Conservation (phyloP, 345 rosid species). For the Excoecaria cochinchinensis region DNA sequence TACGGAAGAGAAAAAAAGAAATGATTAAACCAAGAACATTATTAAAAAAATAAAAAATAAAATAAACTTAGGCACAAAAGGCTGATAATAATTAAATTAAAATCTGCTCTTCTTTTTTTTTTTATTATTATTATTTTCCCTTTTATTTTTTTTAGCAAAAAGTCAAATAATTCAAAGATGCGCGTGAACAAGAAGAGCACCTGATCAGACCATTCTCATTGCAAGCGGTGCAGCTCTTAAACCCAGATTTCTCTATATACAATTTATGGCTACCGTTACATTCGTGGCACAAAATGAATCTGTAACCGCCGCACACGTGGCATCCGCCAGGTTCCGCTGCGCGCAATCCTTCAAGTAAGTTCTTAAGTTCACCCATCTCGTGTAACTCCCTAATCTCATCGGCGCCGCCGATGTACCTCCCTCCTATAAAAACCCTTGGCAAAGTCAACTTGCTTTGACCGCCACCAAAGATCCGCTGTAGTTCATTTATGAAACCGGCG, state of each 20-base stretch:
- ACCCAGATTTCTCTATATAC: slow-evolving; percentile 58
- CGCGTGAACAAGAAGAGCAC: slow-evolving; percentile 69
- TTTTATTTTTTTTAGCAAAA: neutral
- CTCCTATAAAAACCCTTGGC: slow-evolving; percentile 82
- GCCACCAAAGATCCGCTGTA: slow-evolving; percentile 43
- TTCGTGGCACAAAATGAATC: slow-evolving; percentile 58
- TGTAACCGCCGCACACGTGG: slow-evolving; percentile 58
- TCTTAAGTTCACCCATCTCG: slow-evolving; percentile 89
- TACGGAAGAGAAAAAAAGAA: no score
- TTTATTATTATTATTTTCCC: no score
- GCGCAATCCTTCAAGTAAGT: slow-evolving; percentile 58
- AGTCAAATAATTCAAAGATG: neutral
- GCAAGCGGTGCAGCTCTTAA: slow-evolving; percentile 61
- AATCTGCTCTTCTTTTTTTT: no score
- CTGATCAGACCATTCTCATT: slow-evolving; percentile 88
- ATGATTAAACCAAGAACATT: no score
- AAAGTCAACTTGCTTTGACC: slow-evolving; percentile 37
- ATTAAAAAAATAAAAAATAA: no score
- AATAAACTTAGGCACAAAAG: no score
- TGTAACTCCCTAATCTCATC: slow-evolving; percentile 72
- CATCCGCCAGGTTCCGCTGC: slow-evolving; percentile 51
- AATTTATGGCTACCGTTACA: slow-evolving; percentile 88
- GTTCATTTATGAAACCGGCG: slow-evolving; percentile 46
- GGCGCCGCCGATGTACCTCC: slow-evolving; percentile 79
- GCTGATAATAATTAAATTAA: no score